phyloP scores from a whole-genome alignment of 1,139 yeast species.

The Sugiyamaella neomexicana region DNA sequence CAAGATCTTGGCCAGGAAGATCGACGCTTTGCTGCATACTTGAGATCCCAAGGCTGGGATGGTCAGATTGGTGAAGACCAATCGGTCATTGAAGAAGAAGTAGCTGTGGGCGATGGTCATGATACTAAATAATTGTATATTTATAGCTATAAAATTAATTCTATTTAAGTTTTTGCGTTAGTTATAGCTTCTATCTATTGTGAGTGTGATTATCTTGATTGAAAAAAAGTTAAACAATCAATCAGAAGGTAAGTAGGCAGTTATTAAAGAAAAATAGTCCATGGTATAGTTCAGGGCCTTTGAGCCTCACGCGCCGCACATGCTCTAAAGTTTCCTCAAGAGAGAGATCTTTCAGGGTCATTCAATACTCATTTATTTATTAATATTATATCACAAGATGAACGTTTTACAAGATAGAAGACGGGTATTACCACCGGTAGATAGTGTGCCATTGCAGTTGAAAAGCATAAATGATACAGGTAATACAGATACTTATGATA shows the following conservation, averaged over 20 bases:
- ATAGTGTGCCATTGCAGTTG: conserved; percentile 31
- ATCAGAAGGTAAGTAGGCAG: background rate
- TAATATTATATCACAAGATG: conserved; percentile 19
- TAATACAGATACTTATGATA: background rate
- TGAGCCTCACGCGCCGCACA: conserved; percentile 1
- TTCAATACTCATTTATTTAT: no score
- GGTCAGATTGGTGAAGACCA: conserved; percentile 54
- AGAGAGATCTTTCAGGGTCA: no score
- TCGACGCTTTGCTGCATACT: conserved; percentile 58
- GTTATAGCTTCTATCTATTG: no score
- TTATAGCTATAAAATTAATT: background rate
- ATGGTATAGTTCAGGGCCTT: background rate
- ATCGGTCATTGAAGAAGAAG: conserved; percentile 9
- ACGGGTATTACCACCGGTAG: conserved; percentile 43
- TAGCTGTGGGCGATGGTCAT: conserved; percentile 13
- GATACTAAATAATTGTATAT: conserved; percentile 2
- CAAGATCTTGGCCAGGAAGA: conserved; percentile 73
- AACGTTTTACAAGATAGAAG: conserved; percentile 40
- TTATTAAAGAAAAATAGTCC: background rate
- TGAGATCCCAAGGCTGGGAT: conserved; percentile 65
- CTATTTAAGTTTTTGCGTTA: background rate
- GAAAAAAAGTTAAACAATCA: no score
- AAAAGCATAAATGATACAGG: no score
- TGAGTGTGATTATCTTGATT: no score
- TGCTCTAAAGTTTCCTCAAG: background rate